Evolutionary conservation across 345 rosid genomes (phyloP), one percentile per base, ranked within the genome.

Genomic region (Carallia pectinifolia): DNA sequence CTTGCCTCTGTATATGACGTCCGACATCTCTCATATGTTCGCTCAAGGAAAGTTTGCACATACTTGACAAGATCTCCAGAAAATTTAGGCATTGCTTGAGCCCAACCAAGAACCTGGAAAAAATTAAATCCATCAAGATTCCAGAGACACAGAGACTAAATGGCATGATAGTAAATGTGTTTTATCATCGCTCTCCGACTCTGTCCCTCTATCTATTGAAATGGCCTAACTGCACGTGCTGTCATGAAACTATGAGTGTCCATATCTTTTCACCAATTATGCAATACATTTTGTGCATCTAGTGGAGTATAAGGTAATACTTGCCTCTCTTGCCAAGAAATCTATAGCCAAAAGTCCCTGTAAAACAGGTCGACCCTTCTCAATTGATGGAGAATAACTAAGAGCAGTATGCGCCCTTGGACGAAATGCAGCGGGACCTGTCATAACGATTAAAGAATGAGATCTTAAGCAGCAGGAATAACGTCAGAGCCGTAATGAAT

Each of bases 51-150:
- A 38, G 98, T 89, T 81, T 95, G 97, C 81, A 95, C 97, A 83
- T 82, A 86, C 77, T 88, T 90, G 79, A 92, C 93, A 76, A 92
- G 90, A 70, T 92, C 99, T 34, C 87, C 75, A 77, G 99, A 82
- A 90, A 95, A 95, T 83, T 92, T 95, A 58, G 99, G 99, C 98
- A 95, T 87, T 62, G 98, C 97, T 85, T 95, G 98, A 76, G 99
- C 99, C 99, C 99, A 95, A 72, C 96, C 97, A 74, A 92, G 88
- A 74, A 95, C 94, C 99, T 95, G 64, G 34, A 77, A 63, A 54
- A 27, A 54, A 7, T 19, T 19, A 10, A 19, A 23, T 7, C 10
- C 27, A 23, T 19, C 50, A 44, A 44, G 50, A 44, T 12, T 16
- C 10, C 50, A 44, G 1, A 13, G 50, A 44, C 15, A 44, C 13